Conservation (phyloP, 257 asterid genomes). For the Gentiana macrophylla region DNA sequence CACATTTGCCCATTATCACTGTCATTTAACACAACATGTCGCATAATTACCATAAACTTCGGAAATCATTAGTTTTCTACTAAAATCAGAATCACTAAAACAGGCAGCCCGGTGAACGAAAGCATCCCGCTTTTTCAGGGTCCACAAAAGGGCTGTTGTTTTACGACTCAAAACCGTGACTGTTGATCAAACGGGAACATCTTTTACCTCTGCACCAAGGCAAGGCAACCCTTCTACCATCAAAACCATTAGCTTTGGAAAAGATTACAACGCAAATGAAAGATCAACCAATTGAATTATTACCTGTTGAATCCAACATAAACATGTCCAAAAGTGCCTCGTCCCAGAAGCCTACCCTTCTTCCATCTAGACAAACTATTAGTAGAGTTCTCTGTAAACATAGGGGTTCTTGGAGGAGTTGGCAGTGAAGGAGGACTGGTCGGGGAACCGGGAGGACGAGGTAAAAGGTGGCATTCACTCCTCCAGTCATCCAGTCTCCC, state of each 20-base stretch:
- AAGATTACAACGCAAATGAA: too few relatives aligned
- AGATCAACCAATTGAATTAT: conserved; percentile 3
- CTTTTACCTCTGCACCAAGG: too few relatives aligned
- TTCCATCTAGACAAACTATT: conserved; percentile 64
- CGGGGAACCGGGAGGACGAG: conserved; percentile 88
- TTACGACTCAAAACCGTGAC: too few relatives aligned
- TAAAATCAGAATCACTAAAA: too few relatives aligned
- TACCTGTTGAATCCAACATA: conserved; percentile 94
- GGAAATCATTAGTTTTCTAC: too few relatives aligned
- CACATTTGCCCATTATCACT: conserved; percentile 98
- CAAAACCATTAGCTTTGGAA: too few relatives aligned
- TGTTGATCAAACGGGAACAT: too few relatives aligned
- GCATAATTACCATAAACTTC: too few relatives aligned
- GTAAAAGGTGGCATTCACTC: conserved; percentile 62
- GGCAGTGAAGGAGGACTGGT: conserved; percentile 65
- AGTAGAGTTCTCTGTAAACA: conserved; percentile 32
- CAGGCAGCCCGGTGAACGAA: too few relatives aligned
- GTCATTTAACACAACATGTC: conserved; percentile 11
- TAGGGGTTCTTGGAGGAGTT: conserved; percentile 58
- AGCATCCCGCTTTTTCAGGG: too few relatives aligned
- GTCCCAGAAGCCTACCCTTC: conserved; percentile 90
- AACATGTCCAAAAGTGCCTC: conserved; percentile 98
- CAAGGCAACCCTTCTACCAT: too few relatives aligned
- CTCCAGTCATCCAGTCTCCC: conserved; percentile 57
- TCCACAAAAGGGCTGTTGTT: too few relatives aligned